Percentiles rank a stretch among this genome's conserved stretches.
These are phyloP conservation scores for Diatrype stigma DNA, from an alignment of 2,329 filamentous ascomycete genomes.

Conservation along the genomic window DNA sequence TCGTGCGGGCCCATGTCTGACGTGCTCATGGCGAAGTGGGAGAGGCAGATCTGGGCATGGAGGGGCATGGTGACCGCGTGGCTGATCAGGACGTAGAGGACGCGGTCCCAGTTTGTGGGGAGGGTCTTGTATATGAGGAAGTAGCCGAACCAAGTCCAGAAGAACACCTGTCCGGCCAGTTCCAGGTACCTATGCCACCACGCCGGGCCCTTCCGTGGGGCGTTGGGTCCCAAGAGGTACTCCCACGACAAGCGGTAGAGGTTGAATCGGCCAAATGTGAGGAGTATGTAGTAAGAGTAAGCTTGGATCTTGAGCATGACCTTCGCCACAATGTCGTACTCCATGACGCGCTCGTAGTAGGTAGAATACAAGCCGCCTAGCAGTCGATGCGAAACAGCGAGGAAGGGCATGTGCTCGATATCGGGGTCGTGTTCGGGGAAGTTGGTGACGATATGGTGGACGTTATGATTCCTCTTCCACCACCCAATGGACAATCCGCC, in stretches of 20 bases:
- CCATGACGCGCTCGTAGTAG: constrained; percentile 78
- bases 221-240: constrained; percentile 66
- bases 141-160: constrained; percentile 87
- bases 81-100: constrained; percentile 73
- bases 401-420: constrained; percentile 86
- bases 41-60: constrained; percentile 86
- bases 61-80: constrained; percentile 78
- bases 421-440: constrained; percentile 93
- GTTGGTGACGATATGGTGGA: constrained; percentile 95
- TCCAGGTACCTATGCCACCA: constrained; percentile 85
- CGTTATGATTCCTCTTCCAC: constrained; percentile 97
- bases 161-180: constrained; percentile 69
- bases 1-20: constrained; percentile 78
- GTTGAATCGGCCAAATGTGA: constrained; percentile 81
- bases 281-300: constrained; percentile 78
- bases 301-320: constrained; percentile 69
- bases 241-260: constrained; percentile 79
- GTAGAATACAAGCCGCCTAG: constrained; percentile 69
- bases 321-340: constrained; percentile 71
- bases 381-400: constrained; percentile 80
- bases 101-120: constrained; percentile 63
- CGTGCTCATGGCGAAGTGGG: constrained; percentile 92
- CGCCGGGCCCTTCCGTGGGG: constrained; percentile 69
- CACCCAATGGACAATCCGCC: constrained; percentile 89
- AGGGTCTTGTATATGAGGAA: constrained; percentile 70